These are phyloP conservation scores for Capronia coronata DNA, from an alignment of 2,329 filamentous ascomycete species.

Conservation along the genomic window DNA sequence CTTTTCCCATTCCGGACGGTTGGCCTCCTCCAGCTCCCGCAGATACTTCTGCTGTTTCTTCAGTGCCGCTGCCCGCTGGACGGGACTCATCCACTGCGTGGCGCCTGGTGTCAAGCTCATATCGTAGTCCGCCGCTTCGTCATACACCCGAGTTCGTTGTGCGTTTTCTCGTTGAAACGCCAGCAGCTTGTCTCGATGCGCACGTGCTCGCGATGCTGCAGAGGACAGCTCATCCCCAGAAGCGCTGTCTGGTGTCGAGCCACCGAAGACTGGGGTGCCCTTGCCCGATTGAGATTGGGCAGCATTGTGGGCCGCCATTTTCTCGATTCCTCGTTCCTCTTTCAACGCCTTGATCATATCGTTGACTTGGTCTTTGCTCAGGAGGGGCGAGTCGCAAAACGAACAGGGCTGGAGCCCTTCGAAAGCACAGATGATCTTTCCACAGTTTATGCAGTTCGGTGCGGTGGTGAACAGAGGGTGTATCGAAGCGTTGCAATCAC, in stretches of 20 bases:
- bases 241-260: conserved; percentile 30
- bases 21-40: conserved; percentile 80
- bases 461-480: conserved; percentile 86
- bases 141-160: conserved; percentile 71
- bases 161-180: conserved; percentile 82
- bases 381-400: conserved; percentile 70
- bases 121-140: conserved; percentile 74
- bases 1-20: conserved; percentile 82
- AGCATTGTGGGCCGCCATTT: conserved; percentile 75
- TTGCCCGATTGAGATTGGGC: conserved; percentile 41
- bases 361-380: conserved; percentile 68
- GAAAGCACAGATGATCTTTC: conserved; percentile 90
- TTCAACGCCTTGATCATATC: conserved; percentile 77
- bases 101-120: conserved; percentile 51
- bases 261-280: conserved; percentile 31
- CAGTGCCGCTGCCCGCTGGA: conserved; percentile 73
- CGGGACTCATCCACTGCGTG: conserved; percentile 77
- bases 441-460: conserved; percentile 86
- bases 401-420: conserved; percentile 93
- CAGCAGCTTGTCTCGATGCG: conserved; percentile 74
- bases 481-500: conserved; percentile 79
- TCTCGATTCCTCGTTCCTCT: conserved; percentile 79
- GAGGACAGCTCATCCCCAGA: conserved; percentile 30
- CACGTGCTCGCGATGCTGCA: conserved; percentile 40
- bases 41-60: conserved; percentile 79